phyloP scores from a whole-genome alignment of 73 alveolate species.

The Tetrahymena thermophila region DNA sequence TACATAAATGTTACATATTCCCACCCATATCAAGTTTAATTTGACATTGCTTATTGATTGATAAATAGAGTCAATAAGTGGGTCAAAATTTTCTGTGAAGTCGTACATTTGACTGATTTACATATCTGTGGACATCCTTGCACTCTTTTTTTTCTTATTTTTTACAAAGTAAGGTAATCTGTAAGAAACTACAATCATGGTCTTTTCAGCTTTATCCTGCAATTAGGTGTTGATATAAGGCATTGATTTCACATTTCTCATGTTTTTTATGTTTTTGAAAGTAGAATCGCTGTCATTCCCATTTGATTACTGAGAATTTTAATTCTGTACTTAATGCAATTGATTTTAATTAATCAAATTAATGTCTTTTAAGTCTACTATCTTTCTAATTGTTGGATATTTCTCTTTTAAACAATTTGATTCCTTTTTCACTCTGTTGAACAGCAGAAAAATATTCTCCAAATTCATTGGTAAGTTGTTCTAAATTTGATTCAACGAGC shows the following conservation, averaged over 20 bases:
- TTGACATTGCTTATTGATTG: neutral
- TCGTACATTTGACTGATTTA: neutral
- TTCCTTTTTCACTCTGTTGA: neutral
- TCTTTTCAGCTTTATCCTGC: neutral
- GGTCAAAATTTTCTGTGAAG: neutral
- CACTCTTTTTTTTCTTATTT: neutral
- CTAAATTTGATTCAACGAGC: neutral
- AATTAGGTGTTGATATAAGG: neutral
- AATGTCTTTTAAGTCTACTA: neutral
- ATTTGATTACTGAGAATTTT: neutral
- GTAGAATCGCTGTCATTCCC: neutral
- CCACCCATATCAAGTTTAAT: neutral
- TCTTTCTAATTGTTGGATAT: neutral
- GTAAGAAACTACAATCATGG: neutral
- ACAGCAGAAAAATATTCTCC: neutral
- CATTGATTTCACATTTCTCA: neutral
- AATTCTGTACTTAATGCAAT: neutral
- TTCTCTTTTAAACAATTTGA: neutral
- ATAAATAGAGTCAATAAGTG: neutral
- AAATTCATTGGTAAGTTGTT: neutral
- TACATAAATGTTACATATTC: neutral
- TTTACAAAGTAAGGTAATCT: neutral
- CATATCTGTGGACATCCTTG: neutral
- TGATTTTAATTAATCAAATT: neutral
- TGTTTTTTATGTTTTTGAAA: neutral